Conservation (phyloP, 1,284 basidiomycete genomes). For the Ceratobasidium theobromae region DNA sequence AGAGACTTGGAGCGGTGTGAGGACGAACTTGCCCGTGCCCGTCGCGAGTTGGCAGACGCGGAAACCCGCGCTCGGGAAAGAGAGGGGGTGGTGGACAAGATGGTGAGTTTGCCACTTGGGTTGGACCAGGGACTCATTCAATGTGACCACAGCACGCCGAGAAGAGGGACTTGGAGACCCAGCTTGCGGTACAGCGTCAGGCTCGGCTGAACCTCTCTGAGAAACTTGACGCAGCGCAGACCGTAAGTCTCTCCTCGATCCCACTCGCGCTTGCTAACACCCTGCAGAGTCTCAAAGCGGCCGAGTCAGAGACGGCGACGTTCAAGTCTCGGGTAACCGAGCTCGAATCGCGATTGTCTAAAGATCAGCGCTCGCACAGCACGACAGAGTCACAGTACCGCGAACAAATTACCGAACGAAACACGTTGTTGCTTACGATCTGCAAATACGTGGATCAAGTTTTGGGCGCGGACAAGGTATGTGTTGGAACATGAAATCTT, state of each 20-base stretch:
- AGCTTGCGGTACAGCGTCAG: conserved; percentile 81
- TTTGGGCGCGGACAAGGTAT: conserved; percentile 81
- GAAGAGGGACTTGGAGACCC: conserved; percentile 72
- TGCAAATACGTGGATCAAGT: conserved; percentile 97
- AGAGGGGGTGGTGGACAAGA: conserved; percentile 66
- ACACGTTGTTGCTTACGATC: conserved; percentile 86
- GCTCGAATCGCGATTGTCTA: conserved; percentile 78
- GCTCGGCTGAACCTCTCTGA: conserved; percentile 79
- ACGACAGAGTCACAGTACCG: conserved; percentile 78
- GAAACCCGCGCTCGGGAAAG: conserved; percentile 66
- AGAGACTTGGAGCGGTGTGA: conserved; percentile 82
- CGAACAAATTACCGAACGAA: conserved; percentile 89
- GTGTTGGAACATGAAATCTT: conserved; percentile 42
- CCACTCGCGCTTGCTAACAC: conserved; percentile 28
- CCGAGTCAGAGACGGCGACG: conserved; percentile 63
- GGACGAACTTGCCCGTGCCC: conserved; percentile 72
- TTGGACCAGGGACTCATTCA: not conserved
- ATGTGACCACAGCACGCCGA: conserved; percentile 56
- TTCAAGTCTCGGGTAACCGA: conserved; percentile 66
- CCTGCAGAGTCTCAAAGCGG: conserved; percentile 53
- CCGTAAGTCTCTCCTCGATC: conserved; percentile 41
- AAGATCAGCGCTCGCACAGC: conserved; percentile 77
- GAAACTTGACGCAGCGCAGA: conserved; percentile 75
- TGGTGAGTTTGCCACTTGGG: conserved; percentile 47
- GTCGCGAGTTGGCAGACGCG: conserved; percentile 69